Percentiles rank a stretch among this genome's conserved stretches.
Evolutionary conservation across 2,329 filamentous ascomycete genomes (phyloP).

Genomic region (Fusarium sp.): DNA sequence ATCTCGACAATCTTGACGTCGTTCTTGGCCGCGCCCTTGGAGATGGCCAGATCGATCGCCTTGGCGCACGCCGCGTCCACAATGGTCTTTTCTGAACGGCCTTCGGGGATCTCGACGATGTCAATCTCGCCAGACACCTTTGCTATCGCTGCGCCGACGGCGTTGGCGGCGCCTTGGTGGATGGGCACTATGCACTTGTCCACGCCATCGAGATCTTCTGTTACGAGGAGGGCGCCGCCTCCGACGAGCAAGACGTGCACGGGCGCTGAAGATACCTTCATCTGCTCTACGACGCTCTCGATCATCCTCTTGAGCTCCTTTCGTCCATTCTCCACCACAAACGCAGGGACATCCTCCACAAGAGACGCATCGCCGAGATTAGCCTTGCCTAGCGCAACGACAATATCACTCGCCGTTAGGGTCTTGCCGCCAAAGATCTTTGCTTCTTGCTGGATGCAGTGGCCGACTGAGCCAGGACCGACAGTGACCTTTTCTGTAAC

Average conservation of each 20-base stretch:
- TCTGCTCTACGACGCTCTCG: conserved; percentile 66
- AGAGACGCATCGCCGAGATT: conserved; percentile 51
- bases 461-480: conserved; percentile 70
- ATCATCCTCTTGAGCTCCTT: conserved; percentile 61
- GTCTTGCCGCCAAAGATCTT: conserved; percentile 66
- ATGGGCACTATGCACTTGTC: conserved; percentile 64
- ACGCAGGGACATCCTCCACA: conserved; percentile 45
- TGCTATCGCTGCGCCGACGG: conserved; percentile 71
- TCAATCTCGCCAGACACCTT: conserved; percentile 67
- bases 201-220: conserved; percentile 63
- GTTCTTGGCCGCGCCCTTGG: conserved; percentile 50
- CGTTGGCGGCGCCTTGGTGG: conserved; percentile 69
- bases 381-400: conserved; percentile 55
- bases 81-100: conserved; percentile 54
- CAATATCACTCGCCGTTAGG: conserved; percentile 67
- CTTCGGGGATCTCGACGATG: conserved; percentile 62
- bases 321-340: conserved; percentile 41
- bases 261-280: conserved; percentile 67
- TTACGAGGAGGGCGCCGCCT: conserved; percentile 67
- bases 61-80: conserved; percentile 57
- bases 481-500: conserved; percentile 55
- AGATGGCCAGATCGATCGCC: conserved; percentile 50
- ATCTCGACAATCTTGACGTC: conserved; percentile 61
- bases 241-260: conserved; percentile 69
- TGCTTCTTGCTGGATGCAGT: conserved; percentile 62